Evolutionary conservation across 306 rosid genomes (phyloP), one percentile per base, ranked within the genome.

Genomic region (Luffa aegyptiaca): DNA sequence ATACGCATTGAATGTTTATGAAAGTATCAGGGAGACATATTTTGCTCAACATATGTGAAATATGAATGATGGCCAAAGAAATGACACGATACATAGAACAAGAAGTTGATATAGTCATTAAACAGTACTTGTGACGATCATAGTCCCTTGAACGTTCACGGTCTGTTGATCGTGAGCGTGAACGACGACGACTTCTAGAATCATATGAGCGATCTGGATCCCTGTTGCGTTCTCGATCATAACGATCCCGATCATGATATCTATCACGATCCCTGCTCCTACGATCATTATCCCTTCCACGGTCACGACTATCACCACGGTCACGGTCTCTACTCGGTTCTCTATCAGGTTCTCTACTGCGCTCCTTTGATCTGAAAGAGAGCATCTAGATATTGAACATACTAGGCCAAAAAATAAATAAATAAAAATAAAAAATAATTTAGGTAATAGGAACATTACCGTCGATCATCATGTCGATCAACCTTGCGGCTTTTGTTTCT

Each of bases 251-350:
- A 63, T 95, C 98, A 82, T 91, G 18, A 81, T 96, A 37, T 86
- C 98, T 88, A 63, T 93, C 97, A 44, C 89, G 94, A 81, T 96
- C 99, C 72, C 96, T 90, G 84, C 98, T 90, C 88, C 93, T 88
- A 5, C 87, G 93, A 82, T 91, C 98, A 51, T 81, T 17, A 80
- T 89, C 97, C 81, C 99, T 88, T 46, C 89, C 96, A 33, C 85
- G 86, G 62, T 93, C 98, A 55, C 88, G 98, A 77, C 94, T 90
- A 53, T 82, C 94, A 51, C 87, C 93, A 14, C 75, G 88, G 68
- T 93, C 96, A 45, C 87, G 84, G 74, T 96, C 99, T 87, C 83
- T 89, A 81, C 98, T 93, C 0, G 97, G 56, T 80, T 91, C 97
- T 82, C 93, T 85, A 66, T 93, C 93, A 26, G 72, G 84, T n/a